These are phyloP conservation scores for Tulasnella sp. DNA, from an alignment of 768 basidiomycete species.

Conservation along the genomic window DNA sequence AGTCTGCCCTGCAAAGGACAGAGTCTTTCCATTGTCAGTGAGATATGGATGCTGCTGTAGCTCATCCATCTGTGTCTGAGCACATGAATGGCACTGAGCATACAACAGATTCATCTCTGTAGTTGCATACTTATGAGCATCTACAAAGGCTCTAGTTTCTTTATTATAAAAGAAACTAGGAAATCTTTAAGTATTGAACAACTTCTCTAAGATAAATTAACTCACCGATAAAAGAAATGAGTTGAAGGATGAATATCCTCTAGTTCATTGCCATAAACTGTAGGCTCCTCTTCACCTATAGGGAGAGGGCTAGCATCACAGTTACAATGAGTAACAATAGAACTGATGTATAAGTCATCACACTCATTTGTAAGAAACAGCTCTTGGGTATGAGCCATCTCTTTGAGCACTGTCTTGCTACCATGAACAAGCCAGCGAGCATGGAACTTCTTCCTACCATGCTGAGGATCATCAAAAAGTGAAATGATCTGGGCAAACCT, in stretches of 20 bases:
- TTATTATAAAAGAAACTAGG: too few relatives aligned
- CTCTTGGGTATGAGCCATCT: conserved; percentile 50
- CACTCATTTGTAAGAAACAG: conserved; percentile 50
- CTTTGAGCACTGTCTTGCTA: conserved; percentile 43
- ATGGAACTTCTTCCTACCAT: conserved; percentile 37
- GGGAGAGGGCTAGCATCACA: too few relatives aligned
- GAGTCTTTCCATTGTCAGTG: conserved; percentile 31
- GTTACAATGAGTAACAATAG: conserved; percentile 41
- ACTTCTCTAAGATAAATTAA: too few relatives aligned
- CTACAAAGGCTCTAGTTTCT: too few relatives aligned
- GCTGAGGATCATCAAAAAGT: conserved; percentile 36
- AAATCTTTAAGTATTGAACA: too few relatives aligned
- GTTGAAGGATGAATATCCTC: too few relatives aligned
- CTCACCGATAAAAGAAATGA: conserved; percentile 49
- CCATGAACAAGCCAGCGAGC: conserved; percentile 67
- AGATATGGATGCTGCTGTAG: conserved; percentile 26
- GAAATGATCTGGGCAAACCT: conserved; percentile 61
- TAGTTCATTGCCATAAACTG: too few relatives aligned
- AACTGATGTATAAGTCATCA: conserved; percentile 28
- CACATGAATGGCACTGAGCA: background rate
- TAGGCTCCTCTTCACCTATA: too few relatives aligned
- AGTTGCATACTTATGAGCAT: too few relatives aligned
- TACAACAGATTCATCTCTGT: background rate
- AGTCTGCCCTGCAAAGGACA: conserved; percentile 34
- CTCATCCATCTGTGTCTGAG: conserved; percentile 20